These are phyloP conservation scores for Verticillium isaacii DNA, from an alignment of 2,329 filamentous ascomycete species.

Conservation along the genomic window DNA sequence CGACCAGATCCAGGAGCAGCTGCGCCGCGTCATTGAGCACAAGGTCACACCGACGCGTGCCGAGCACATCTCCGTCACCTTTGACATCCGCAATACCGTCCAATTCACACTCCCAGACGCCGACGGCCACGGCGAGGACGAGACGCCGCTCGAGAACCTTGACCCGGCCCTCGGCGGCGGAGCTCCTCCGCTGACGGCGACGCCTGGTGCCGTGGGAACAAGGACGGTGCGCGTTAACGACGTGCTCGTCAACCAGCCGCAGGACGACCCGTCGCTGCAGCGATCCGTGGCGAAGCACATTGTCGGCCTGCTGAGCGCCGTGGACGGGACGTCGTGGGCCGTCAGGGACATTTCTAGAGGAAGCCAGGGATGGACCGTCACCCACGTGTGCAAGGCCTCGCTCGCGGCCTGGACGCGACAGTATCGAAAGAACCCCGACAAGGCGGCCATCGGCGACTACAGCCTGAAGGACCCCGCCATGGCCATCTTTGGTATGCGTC, in stretches of 20 bases:
- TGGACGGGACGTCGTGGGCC: conserved; percentile 46
- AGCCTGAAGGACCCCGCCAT: conserved; percentile 43
- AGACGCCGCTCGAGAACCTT: conserved; percentile 21
- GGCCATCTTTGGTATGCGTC: conserved; percentile 34
- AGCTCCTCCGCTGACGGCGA: not conserved
- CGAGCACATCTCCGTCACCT: conserved; percentile 40
- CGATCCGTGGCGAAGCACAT: conserved; percentile 45
- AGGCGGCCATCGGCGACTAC: conserved; percentile 41
- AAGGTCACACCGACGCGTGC: conserved; percentile 43
- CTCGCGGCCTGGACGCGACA: conserved; percentile 45
- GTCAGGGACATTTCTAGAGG: conserved; percentile 37
- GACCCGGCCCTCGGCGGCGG: conserved; percentile 28
- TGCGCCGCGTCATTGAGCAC: conserved; percentile 33
- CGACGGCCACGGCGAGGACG: conserved; percentile 34
- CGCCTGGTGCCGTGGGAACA: conserved; percentile 1
- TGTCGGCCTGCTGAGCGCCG: conserved; percentile 32
- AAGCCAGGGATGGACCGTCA: conserved; percentile 47
- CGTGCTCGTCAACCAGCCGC: conserved; percentile 41
- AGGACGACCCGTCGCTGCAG: conserved; percentile 43
- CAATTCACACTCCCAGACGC: conserved; percentile 34
- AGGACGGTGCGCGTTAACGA: conserved; percentile 40
- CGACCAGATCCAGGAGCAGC: conserved; percentile 41
- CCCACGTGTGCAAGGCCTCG: conserved; percentile 50
- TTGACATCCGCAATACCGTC: conserved; percentile 40
- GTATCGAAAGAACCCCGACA: conserved; percentile 33